These are phyloP conservation scores for Rhizopus microsporus DNA, from an alignment of 371 early-diverging fungal genomes.

Conservation along the genomic window DNA sequence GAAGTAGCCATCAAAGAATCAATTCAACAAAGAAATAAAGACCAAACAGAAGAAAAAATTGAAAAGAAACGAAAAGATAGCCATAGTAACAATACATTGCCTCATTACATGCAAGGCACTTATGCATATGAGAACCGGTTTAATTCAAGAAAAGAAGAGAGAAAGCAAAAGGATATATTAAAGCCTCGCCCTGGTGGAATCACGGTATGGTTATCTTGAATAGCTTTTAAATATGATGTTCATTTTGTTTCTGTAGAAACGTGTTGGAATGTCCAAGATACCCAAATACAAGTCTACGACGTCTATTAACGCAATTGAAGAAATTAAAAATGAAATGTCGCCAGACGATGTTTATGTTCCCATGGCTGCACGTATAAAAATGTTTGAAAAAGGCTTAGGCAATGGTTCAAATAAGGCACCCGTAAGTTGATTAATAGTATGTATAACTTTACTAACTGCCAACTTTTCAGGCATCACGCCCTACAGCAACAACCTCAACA, in stretches of 20 bases:
- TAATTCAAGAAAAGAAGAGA: constrained; percentile 3
- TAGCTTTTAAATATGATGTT: background rate
- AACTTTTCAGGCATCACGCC: background rate
- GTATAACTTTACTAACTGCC: background rate
- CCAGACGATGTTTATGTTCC: constrained; percentile 23
- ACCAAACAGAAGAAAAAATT: background rate
- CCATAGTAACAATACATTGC: background rate
- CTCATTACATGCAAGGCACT: constrained; percentile 29
- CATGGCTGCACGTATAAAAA: constrained; percentile 26
- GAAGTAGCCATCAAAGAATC: constrained; percentile 1
- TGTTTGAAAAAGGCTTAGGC: constrained; percentile 28
- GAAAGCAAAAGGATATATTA: background rate
- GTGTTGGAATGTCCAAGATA: constrained; percentile 17
- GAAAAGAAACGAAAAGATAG: background rate
- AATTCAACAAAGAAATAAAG: background rate
- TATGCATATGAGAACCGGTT: constrained; percentile 7
- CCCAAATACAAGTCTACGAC: constrained; percentile 22
- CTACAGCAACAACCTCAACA: background rate
- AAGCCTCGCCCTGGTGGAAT: constrained; percentile 15
- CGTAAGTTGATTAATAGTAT: background rate
- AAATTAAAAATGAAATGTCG: constrained; percentile 19
- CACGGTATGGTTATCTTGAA: constrained; percentile 6
- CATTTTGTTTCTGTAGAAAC: constrained; percentile 15
- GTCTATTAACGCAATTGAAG: constrained; percentile 19
- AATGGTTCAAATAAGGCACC: constrained; percentile 19